A percentile compares a stretch with the other conserved stretches of the same genome.
Conservation (phyloP, 441 rosid genomes). For the Hura crepitans region DNA sequence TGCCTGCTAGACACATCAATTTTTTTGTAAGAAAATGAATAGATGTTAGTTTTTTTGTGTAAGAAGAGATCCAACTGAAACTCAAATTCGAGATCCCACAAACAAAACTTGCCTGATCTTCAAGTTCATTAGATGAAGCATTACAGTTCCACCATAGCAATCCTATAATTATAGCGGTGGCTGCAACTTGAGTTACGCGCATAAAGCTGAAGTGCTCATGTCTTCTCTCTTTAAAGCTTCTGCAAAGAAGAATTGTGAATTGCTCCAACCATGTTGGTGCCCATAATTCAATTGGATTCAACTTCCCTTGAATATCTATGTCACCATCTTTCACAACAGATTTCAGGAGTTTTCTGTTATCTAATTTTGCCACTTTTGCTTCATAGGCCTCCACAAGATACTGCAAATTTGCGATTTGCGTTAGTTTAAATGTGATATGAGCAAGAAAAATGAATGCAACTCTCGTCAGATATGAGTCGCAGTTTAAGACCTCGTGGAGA, state of each 20-base stretch:
- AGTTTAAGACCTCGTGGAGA: too few species aligned
- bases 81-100: too few species aligned
- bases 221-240: slow-evolving; percentile 19
- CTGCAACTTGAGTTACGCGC: slow-evolving; percentile 12
- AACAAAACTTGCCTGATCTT: slow-evolving; percentile 13
- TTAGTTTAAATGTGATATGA: not conserved
- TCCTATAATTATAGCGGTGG: slow-evolving; percentile 12
- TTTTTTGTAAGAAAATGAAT: too few species aligned
- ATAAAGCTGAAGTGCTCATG: slow-evolving; percentile 13
- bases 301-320: not conserved
- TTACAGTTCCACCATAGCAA: slow-evolving; percentile 17
- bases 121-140: not conserved
- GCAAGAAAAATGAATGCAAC: too few species aligned
- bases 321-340: not conserved
- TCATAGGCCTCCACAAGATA: slow-evolving; percentile 17
- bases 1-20: not conserved
- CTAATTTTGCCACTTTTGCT: not conserved
- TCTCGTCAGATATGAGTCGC: not conserved
- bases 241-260: slow-evolving; percentile 12
- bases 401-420: not conserved
- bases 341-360: not conserved
- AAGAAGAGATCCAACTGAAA: too few species aligned
- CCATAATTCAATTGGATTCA: not conserved
- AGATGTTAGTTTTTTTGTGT: too few species aligned
- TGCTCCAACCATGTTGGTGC: slow-evolving; percentile 15